Evolutionary conservation across 2,329 filamentous ascomycete species (phyloP).

Genomic region (Setomelanomma holmii): DNA sequence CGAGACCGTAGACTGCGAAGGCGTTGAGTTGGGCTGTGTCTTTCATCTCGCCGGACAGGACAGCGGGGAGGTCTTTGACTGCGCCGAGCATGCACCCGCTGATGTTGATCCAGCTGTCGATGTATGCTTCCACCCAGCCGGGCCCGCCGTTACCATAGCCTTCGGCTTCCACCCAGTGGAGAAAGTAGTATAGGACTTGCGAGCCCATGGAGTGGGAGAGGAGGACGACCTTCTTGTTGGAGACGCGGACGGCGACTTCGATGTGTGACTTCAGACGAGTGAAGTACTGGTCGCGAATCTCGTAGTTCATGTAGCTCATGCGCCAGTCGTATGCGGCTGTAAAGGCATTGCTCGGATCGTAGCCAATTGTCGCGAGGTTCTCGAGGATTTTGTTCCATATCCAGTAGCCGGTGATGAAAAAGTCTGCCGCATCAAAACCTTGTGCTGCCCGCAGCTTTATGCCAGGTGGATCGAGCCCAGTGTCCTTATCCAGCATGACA

Average conservation of each 20-base stretch:
- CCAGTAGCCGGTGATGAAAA: constrained; percentile 91
- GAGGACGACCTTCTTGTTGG: constrained; percentile 80
- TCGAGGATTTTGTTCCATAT: constrained; percentile 99
- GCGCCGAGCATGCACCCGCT: constrained; percentile 97
- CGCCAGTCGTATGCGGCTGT: constrained; percentile 88
- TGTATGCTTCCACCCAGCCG: constrained; percentile 86
- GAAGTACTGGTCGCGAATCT: constrained; percentile 92
- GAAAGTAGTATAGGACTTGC: constrained; percentile 87
- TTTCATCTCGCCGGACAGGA: constrained; percentile 96
- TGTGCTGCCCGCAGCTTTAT: constrained; percentile 93
- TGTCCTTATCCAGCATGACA: constrained; percentile 93
- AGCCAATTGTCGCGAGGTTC: constrained; percentile 93
- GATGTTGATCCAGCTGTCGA: constrained; percentile 98
- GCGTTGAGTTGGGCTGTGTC: constrained; percentile 96
- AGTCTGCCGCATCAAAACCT: constrained; percentile 97
- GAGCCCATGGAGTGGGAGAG: constrained; percentile 98
- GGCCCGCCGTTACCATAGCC: constrained; percentile 81
- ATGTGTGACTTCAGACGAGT: constrained; percentile 88
- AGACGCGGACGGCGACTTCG: constrained; percentile 78
- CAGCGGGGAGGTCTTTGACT: constrained; percentile 85
- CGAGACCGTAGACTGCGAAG: constrained; percentile 94
- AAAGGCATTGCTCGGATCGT: constrained; percentile 82
- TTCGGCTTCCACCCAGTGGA: constrained; percentile 81
- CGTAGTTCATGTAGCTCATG: constrained; percentile 86
- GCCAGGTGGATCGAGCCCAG: constrained; percentile 86